phyloP scores from a whole-genome alignment of 208 protist genomes.

The Porcisia hertigi region DNA sequence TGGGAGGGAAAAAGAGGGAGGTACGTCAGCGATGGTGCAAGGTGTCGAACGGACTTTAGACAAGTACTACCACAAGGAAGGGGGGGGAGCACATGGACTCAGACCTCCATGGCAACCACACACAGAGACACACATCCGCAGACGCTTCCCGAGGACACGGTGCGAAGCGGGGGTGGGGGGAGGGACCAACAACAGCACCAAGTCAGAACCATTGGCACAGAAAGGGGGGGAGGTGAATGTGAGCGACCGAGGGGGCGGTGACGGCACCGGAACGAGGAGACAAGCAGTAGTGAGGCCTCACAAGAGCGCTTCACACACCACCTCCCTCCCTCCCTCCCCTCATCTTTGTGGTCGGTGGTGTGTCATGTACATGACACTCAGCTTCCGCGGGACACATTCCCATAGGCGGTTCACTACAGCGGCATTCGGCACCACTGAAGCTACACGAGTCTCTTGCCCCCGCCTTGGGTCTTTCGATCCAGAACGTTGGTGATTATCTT shows the following conservation, averaged over 20 bases:
- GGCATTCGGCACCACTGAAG: too few species aligned
- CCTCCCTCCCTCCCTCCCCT: not conserved
- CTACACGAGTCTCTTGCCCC: conserved; percentile 25
- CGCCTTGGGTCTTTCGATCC: conserved; percentile 42
- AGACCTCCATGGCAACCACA: not conserved
- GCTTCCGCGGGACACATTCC: not conserved
- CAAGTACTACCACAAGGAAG: not conserved
- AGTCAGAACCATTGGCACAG: not conserved
- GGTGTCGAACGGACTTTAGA: not conserved
- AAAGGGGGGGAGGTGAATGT: not conserved
- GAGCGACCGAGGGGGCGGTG: not conserved
- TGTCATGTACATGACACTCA: not conserved
- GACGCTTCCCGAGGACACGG: not conserved
- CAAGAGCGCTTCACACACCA: not conserved
- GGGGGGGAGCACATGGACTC: not conserved
- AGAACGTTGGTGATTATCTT: conserved; percentile 61
- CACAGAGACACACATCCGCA: not conserved
- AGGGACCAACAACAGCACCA: too few species aligned
- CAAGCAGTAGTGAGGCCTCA: not conserved
- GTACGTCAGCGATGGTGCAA: not conserved
- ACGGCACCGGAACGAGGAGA: not conserved
- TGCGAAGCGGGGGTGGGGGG: not conserved
- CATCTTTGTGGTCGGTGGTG: not conserved
- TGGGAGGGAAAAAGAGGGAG: not conserved
- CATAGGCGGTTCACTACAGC: too few species aligned